These are phyloP conservation scores for Linum lewisii DNA, from an alignment of 345 rosid species.

Conservation along the genomic window DNA sequence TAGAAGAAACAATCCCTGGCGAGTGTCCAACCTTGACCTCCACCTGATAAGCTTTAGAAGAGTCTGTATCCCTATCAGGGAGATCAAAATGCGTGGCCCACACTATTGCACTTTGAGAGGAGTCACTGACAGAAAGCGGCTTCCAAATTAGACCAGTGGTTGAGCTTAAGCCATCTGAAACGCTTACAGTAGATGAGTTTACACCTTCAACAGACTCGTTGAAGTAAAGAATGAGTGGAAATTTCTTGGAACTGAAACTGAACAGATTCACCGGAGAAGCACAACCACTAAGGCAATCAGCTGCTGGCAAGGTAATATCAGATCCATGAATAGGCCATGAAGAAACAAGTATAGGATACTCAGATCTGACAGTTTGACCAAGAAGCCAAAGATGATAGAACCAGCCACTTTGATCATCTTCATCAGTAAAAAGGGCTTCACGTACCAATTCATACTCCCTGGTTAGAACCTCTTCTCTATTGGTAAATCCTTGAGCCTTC, in stretches of 20 bases:
- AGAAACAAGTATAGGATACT: conserved; percentile 55
- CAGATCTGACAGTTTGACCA: conserved; percentile 60
- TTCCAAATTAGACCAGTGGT: conserved; percentile 49
- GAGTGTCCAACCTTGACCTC: conserved; percentile 52
- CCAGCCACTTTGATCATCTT: conserved; percentile 95
- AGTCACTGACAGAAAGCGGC: conserved; percentile 37
- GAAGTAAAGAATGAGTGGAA: conserved; percentile 70
- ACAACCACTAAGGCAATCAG: conserved; percentile 20
- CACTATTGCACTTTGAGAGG: conserved; percentile 36
- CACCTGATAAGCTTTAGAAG: conserved; percentile 27
- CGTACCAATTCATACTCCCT: conserved; percentile 65
- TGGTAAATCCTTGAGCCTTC: conserved; percentile 40
- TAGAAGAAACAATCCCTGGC: conserved; percentile 58
- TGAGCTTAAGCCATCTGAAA: conserved; percentile 28
- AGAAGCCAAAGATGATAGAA: conserved; percentile 97
- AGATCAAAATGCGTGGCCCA: conserved; percentile 56
- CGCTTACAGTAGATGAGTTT: conserved; percentile 40
- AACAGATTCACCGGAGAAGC: conserved; percentile 24
- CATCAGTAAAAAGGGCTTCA: conserved; percentile 73
- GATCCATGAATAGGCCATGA: conserved; percentile 80
- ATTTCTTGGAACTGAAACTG: conserved; percentile 30
- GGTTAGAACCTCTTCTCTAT: conserved; percentile 40
- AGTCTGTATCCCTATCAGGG: conserved; percentile 18
- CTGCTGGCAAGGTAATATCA: conserved; percentile 29
- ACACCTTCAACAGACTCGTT: conserved; percentile 70